phyloP scores from a whole-genome alignment of 345 rosid genomes.

The Eucalyptus sp. region DNA sequence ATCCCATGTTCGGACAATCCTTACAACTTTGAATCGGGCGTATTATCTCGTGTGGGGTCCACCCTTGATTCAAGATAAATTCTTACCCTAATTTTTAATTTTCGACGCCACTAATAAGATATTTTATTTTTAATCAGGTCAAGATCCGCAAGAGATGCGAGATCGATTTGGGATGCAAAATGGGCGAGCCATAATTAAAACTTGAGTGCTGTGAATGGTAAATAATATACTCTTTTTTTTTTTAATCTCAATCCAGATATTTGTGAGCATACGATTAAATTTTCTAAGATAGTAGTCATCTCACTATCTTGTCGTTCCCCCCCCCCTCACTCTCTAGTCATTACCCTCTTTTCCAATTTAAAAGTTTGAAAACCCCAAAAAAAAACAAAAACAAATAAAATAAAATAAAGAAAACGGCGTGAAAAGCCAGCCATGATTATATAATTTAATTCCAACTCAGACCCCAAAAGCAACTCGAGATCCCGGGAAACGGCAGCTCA shows the following conservation, averaged over 20 bases:
- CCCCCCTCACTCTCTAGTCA: not conserved
- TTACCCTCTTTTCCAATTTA: not conserved
- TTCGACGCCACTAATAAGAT: rapidly evolving
- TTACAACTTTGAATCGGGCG: not conserved
- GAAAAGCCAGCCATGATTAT: not conserved
- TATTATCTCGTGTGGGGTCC: rapidly evolving
- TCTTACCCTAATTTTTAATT: not conserved
- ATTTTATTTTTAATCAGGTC: not conserved
- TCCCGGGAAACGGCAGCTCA: not conserved
- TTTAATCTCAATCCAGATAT: not conserved
- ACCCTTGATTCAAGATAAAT: not conserved
- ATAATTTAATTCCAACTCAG: not conserved
- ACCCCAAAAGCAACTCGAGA: not conserved
- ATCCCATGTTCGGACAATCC: not conserved
- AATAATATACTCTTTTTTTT: not conserved
- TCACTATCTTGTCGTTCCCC: not conserved
- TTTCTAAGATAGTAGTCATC: not conserved
- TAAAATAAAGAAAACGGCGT: not conserved
- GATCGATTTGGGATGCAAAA: not conserved
- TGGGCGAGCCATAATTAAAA: not conserved
- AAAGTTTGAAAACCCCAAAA: not conserved
- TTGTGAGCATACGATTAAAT: not conserved
- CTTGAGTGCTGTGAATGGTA: not conserved
- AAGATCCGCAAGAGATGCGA: rapidly evolving
- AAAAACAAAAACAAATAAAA: not conserved